phyloP scores from a whole-genome alignment of 768 basidiomycete species.

The Thelephora ganbajun region DNA sequence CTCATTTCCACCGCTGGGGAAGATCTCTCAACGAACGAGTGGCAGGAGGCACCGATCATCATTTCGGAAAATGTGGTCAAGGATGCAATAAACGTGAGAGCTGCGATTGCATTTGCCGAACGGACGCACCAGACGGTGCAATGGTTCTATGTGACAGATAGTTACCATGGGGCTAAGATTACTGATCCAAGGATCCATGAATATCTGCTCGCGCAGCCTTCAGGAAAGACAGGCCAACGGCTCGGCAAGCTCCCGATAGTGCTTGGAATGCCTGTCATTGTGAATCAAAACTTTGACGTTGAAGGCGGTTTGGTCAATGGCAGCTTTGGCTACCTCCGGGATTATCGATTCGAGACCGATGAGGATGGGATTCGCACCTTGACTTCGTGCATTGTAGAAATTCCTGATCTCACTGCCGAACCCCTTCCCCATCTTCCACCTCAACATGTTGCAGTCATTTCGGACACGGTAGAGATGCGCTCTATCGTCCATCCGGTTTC shows the following conservation, averaged over 20 bases:
- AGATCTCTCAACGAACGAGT: slow-evolving; percentile 7
- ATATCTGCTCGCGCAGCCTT: slow-evolving; percentile 8
- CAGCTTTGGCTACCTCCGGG: slow-evolving; percentile 4
- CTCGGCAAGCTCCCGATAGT: slow-evolving; percentile 21
- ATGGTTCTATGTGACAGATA: too few species aligned
- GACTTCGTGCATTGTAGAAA: slow-evolving; percentile 13
- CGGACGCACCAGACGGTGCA: neutral
- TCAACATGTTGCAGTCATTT: slow-evolving; percentile 11
- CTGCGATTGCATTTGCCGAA: slow-evolving; percentile 14
- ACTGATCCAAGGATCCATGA: too few species aligned
- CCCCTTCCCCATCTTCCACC: slow-evolving; percentile 9
- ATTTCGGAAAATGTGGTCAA: slow-evolving; percentile 22
- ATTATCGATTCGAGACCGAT: slow-evolving; percentile 2
- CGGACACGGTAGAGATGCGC: slow-evolving; percentile 13
- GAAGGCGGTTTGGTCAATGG: slow-evolving; percentile 25
- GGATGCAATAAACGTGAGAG: slow-evolving; percentile 21
- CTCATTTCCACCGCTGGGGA: slow-evolving; percentile 2
- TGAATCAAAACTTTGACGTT: slow-evolving; percentile 25
- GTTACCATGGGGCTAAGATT: too few species aligned
- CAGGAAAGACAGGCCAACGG: slow-evolving; percentile 16
- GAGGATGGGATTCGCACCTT: slow-evolving; percentile 6
- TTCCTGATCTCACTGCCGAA: slow-evolving; percentile 1
- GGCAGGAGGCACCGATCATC: slow-evolving; percentile 20
- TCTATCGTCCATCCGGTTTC: slow-evolving; percentile 8
- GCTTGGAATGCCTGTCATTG: slow-evolving; percentile 26